Evolutionary conservation across 2,329 filamentous ascomycete species (phyloP), one percentile per base, ranked within the genome.

Genomic region (Rhynchosporium graminicola): DNA sequence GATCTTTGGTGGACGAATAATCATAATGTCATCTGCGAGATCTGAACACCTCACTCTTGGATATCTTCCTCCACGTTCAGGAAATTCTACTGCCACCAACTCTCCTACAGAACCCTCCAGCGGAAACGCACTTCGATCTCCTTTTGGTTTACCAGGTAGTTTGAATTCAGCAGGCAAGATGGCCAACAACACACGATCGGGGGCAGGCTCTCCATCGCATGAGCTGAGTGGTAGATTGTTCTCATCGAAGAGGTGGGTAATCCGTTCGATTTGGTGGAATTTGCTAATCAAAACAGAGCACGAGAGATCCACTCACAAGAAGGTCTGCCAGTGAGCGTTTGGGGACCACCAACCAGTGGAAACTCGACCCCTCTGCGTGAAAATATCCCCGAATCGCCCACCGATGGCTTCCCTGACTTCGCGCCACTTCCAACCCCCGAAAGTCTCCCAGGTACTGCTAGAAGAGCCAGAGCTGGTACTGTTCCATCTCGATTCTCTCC

Each of bases 241-340:
- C 78, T 92, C 92, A 66, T 20, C 20, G 20, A 98, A 98, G 81
- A 88, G 95, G 92, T 97, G 85, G 74, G 87, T 80, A 68, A 46
- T 13, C 29, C 40, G 54, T 12, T 47, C 50, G 54, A 40, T 54
- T 59, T 70, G 8, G 15, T 31, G 61, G 67, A 15, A 13, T 57
- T 59, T 60, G 29, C 62, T 52, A 58, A 65, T 58, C 28, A 38
- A 43, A 55, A 61, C 72, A 97, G 94, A 74, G 93, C 95, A 69
- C 86, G 95, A 76, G 95, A 99, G 77, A 97, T 98, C 66, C 94
- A 98, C 80, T 93, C 93, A 60, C 93, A 97, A 79, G 94, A 98
- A 83, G 93, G 93, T 57, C 83, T 97, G 56, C 80, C 81, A 74
- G 77, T 88, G 58, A 86, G 88, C 73, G 88, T 89, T 48, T 98